Conservation (phyloP, 441 rosid genomes). For the Erodium moschatum region DNA sequence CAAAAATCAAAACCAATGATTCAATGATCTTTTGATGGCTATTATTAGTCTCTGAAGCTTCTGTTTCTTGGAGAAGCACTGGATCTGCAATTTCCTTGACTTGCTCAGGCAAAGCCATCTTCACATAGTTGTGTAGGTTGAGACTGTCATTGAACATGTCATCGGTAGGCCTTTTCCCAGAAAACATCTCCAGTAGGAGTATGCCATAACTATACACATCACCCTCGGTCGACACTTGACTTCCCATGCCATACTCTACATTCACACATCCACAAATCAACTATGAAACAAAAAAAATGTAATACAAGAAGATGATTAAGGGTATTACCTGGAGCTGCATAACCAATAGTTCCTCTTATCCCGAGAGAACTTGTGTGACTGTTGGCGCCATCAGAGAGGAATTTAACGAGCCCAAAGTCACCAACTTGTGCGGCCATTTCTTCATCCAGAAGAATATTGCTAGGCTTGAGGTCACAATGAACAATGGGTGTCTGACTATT, state of each 20-base stretch:
- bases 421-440: constrained; percentile 9
- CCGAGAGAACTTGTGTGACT: no score
- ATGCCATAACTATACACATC: constrained; percentile 12
- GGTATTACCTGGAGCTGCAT: constrained; percentile 17
- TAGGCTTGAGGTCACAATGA: constrained; percentile 18
- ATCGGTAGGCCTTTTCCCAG: constrained; percentile 11
- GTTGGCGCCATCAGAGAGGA: background rate
- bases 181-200: constrained; percentile 6
- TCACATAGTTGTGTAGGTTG: background rate
- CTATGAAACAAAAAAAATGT: no score
- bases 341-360: background rate
- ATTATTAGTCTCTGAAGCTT: no score
- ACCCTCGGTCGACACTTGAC: background rate
- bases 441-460: background rate
- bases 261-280: background rate
- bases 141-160: constrained; percentile 12
- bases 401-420: constrained; percentile 13
- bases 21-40: background rate
- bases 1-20: background rate
- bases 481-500: background rate
- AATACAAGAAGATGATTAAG: no score
- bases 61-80: background rate
- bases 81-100: background rate
- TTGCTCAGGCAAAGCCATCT: background rate
- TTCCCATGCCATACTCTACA: constrained; percentile 14